These are phyloP conservation scores for Oldenlandia corymbosa DNA, from an alignment of 257 asterid species.

Conservation along the genomic window DNA sequence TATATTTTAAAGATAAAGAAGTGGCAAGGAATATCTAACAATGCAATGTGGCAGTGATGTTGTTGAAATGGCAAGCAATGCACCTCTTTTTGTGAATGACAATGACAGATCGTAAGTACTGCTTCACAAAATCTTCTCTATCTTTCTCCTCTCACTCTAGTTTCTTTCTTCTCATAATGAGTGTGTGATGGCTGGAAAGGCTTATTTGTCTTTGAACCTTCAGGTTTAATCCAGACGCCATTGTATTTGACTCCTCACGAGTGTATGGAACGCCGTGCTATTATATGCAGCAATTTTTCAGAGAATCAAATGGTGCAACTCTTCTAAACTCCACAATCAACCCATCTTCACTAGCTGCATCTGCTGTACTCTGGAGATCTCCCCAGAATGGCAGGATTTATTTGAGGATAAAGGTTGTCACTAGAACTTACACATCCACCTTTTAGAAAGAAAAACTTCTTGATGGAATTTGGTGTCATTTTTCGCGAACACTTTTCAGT, in stretches of 20 bases:
- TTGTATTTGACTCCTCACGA: constrained; percentile 68
- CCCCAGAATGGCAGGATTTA: constrained; percentile 21
- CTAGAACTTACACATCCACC: not conserved
- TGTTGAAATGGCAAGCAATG: constrained; percentile 89
- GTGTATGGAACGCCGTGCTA: constrained; percentile 87
- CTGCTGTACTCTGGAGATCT: constrained; percentile 63
- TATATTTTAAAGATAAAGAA: not conserved
- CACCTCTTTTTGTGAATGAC: constrained; percentile 75
- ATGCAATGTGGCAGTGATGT: constrained; percentile 53
- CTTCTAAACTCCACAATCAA: constrained; percentile 56
- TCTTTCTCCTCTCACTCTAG: not conserved
- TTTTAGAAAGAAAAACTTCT: not conserved
- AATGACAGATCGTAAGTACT: constrained; percentile 66
- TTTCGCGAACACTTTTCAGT: not conserved
- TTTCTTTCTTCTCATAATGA: not conserved
- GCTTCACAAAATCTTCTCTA: constrained; percentile 7
- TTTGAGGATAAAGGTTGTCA: constrained; percentile 50
- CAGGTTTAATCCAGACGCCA: constrained; percentile 91
- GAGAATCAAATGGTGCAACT: constrained; percentile 77
- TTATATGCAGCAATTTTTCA: constrained; percentile 90
- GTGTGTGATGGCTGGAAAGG: constrained; percentile 4
- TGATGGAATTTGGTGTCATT: not conserved
- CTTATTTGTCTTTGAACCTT: constrained; percentile 1
- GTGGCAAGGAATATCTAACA: not conserved
- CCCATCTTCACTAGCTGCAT: constrained; percentile 51